Evolutionary conservation across 2,329 filamentous ascomycete genomes (phyloP).

Genomic region (Epichloe sylvatica): DNA sequence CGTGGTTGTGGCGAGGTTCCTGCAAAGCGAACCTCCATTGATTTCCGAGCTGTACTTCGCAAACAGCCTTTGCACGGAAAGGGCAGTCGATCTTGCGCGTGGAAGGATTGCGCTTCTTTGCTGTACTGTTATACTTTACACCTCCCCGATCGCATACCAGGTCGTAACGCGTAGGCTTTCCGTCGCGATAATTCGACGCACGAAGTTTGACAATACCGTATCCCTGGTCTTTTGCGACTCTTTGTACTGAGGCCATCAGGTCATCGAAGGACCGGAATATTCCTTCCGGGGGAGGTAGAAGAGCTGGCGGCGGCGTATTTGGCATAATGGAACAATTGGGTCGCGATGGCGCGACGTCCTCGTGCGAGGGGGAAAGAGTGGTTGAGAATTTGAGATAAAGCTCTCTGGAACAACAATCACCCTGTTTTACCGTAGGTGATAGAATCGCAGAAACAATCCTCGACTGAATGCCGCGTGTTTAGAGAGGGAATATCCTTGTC

Average conservation of each 20-base stretch:
- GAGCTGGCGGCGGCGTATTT: constrained; percentile 31
- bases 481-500: background rate
- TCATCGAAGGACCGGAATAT: constrained; percentile 48
- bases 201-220: constrained; percentile 50
- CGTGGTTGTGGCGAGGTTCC: constrained; percentile 47
- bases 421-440: background rate
- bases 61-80: constrained; percentile 49
- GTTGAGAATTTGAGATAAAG: background rate
- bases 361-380: constrained; percentile 5
- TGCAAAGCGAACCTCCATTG: constrained; percentile 52
- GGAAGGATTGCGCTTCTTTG: constrained; percentile 49
- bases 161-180: constrained; percentile 48
- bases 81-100: constrained; percentile 52
- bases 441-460: background rate
- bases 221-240: constrained; percentile 46
- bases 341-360: constrained; percentile 17
- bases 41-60: constrained; percentile 47
- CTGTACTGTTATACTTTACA: constrained; percentile 51
- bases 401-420: background rate
- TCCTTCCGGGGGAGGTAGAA: constrained; percentile 44
- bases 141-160: constrained; percentile 49
- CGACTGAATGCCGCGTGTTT: background rate
- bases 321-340: constrained; percentile 25
- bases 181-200: constrained; percentile 49
- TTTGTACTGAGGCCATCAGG: constrained; percentile 42